phyloP scores from a whole-genome alignment of 2,329 filamentous ascomycete genomes.

The Aspergillus tanneri region DNA sequence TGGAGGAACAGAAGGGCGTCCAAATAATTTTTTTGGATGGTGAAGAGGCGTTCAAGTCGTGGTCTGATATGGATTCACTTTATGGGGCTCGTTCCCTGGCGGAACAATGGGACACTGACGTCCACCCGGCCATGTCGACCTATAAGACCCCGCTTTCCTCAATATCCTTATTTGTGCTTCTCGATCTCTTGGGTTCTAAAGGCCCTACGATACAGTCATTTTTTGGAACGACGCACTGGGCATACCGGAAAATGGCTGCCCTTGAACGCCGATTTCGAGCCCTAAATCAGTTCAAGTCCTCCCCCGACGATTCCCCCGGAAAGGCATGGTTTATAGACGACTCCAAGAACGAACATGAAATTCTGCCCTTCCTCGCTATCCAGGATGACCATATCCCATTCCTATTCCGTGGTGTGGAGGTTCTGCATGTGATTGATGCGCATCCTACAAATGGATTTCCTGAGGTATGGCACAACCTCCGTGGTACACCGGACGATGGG shows the following conservation, averaged over 20 bases:
- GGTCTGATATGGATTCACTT: constrained; percentile 78
- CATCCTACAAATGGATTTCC: constrained; percentile 63
- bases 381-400: constrained; percentile 93
- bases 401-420: constrained; percentile 77
- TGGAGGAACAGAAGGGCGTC: constrained; percentile 77
- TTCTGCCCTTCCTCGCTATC: constrained; percentile 55
- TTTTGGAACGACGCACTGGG: constrained; percentile 90
- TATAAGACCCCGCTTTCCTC: constrained; percentile 72
- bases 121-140: constrained; percentile 69
- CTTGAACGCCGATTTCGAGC: constrained; percentile 72
- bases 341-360: constrained; percentile 52
- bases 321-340: constrained; percentile 65
- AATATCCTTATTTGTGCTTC: constrained; percentile 85
- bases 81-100: constrained; percentile 86
- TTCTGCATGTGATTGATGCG: constrained; percentile 83
- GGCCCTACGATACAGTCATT: constrained; percentile 76
- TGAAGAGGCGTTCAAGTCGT: constrained; percentile 83
- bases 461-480: constrained; percentile 77
- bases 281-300: constrained; percentile 64
- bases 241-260: constrained; percentile 72
- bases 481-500: constrained; percentile 64
- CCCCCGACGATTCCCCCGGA: constrained; percentile 21
- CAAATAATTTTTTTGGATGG: constrained; percentile 91
- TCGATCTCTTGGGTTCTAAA: constrained; percentile 77
- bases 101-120: constrained; percentile 71